These are phyloP conservation scores for Penicillium fuscoglaucum DNA, from an alignment of 2,329 filamentous ascomycete genomes.

Conservation along the genomic window DNA sequence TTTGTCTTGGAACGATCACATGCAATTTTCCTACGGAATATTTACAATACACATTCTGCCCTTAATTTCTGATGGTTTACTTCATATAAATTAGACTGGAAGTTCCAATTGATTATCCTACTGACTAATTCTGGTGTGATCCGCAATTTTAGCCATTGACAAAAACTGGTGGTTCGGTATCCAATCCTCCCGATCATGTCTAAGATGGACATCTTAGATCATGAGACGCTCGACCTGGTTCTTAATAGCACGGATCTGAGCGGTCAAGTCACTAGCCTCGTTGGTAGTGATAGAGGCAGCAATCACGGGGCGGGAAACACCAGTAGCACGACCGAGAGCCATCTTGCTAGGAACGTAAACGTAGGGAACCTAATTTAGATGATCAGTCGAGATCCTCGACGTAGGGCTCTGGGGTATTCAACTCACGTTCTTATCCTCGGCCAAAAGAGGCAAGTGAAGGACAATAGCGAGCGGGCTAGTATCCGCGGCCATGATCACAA, in stretches of 20 bases:
- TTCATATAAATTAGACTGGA: neutral
- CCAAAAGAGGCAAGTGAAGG: conserved; percentile 83
- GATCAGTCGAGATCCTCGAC: neutral
- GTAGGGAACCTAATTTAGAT: conserved; percentile 52
- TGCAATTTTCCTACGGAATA: neutral
- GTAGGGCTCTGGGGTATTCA: neutral
- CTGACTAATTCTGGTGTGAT: neutral
- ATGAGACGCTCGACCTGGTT: conserved; percentile 88
- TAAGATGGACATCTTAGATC: neutral
- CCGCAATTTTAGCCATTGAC: neutral
- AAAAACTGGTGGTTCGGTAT: neutral
- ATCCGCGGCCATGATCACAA: conserved; percentile 64
- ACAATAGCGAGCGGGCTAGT: conserved; percentile 84
- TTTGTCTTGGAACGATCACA: too few species aligned
- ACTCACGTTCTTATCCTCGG: conserved; percentile 67
- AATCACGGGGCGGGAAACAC: conserved; percentile 86
- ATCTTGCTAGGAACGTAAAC: conserved; percentile 76
- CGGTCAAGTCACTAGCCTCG: conserved; percentile 82
- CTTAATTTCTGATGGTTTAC: neutral
- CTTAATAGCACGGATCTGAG: conserved; percentile 84
- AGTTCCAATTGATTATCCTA: neutral
- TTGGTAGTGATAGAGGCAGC: conserved; percentile 86
- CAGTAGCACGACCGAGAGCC: conserved; percentile 82
- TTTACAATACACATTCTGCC: neutral
- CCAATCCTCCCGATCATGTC: neutral